Evolutionary conservation across 2,329 filamentous ascomycete genomes (phyloP), one percentile per base, ranked within the genome.

Genomic region (Byssoonygena ceratinophila): DNA sequence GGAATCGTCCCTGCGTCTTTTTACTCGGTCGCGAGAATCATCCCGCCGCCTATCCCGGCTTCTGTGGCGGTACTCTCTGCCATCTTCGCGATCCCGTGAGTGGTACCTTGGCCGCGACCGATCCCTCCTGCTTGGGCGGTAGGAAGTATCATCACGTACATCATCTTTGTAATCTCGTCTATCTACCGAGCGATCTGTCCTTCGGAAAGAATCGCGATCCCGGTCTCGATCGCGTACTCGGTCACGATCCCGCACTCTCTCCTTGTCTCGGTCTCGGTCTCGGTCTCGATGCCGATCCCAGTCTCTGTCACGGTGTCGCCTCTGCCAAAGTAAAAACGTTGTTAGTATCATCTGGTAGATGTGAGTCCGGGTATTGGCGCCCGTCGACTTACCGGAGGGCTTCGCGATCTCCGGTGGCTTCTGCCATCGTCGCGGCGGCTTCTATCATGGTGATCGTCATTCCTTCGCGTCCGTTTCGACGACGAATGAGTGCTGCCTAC

Each of bases 401-500:
- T 76, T 57, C 71, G 68, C 52, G 72, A 73, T 57, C 70, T 68
- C 53, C 73, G 68, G 59, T 70, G 70, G 49, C 66, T 63, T 55
- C 74, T 71, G 46, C 68, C 68, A 64, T 77, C 75, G 63, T 78
- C 76, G 59, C 74, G 70, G 39, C 75, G 68, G 60, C 70, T 74
- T 63, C 72, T 71, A 47, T 78, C 76, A 61, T 73, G 68, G 57
- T 75, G 71, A 62, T 74, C 70, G 66, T 77, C 71, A 60, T 76
- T 77, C 69, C 75, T 73, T 63, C 74, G 73, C 62, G 62, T 71
- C 56, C 81, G 80, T 73, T 81, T 84, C 74, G 81, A 83, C 66
- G 82, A 81, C 71, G 81, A 82, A 71, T 80, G 78, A 68, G 85
- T 83, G 78, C 85, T 88, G 81, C 85, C 85, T 89, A 84, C 82